phyloP scores from a whole-genome alignment of 176 grass and related monocot genomes.

The Oryza meyeriana region DNA sequence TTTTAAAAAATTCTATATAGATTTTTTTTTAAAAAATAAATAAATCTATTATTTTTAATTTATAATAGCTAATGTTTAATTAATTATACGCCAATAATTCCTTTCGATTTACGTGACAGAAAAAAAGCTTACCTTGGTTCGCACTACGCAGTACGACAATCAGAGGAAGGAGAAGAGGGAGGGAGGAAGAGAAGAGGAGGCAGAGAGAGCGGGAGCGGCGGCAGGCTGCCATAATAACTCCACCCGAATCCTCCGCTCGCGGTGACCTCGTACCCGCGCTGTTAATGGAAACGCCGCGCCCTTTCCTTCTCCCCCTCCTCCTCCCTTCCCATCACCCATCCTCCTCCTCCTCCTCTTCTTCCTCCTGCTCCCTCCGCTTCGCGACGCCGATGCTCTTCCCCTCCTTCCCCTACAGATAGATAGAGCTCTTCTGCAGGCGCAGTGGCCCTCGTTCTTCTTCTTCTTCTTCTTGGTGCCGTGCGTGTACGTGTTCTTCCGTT shows the following conservation, averaged over 20 bases:
- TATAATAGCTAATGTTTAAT: too few species aligned
- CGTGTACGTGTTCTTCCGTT: not conserved
- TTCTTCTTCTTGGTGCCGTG: not conserved
- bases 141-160: not conserved
- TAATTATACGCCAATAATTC: too few species aligned
- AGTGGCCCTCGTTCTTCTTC: too few species aligned
- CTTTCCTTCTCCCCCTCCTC: not conserved
- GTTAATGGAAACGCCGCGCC: slow-evolving; percentile 17
- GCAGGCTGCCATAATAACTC: slow-evolving; percentile 18
- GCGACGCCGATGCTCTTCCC: not conserved
- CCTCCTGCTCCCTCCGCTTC: not conserved
- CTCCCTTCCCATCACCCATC: too few species aligned
- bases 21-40: too few species aligned
- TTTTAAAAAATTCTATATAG: too few species aligned
- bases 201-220: not conserved
- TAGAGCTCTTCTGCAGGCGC: not conserved
- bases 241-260: not conserved
- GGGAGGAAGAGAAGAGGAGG: not conserved
- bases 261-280: not conserved
- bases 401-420: not conserved
- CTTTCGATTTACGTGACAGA: too few species aligned
- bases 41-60: too few species aligned
- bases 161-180: not conserved
- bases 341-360: not conserved
- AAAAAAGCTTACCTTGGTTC: not conserved